Percentiles rank a stretch among this genome's conserved stretches.
phyloP scores from a whole-genome alignment of 371 early-diverging fungal species.

The Furculomyces boomerangus region DNA sequence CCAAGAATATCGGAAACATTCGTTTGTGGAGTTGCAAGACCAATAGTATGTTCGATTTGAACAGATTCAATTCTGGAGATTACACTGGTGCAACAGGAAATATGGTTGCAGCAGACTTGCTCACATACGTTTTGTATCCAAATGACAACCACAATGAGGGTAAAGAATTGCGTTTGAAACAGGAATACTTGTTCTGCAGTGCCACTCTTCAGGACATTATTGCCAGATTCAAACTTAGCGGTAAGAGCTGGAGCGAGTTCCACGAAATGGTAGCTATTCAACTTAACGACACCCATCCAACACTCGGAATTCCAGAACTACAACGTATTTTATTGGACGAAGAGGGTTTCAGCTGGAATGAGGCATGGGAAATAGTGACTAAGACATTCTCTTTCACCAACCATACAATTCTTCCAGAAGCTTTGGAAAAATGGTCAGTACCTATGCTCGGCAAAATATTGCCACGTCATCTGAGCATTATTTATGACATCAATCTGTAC shows the following conservation, averaged over 20 bases:
- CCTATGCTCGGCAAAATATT: constrained; percentile 69
- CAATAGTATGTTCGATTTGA: constrained; percentile 52
- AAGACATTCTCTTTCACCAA: constrained; percentile 83
- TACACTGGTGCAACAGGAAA: constrained; percentile 74
- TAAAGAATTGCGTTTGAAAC: constrained; percentile 81
- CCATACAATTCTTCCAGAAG: constrained; percentile 89
- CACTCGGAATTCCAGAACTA: constrained; percentile 68
- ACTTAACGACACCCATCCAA: constrained; percentile 71
- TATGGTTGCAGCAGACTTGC: constrained; percentile 71
- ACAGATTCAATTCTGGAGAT: constrained; percentile 77
- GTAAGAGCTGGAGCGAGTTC: constrained; percentile 64
- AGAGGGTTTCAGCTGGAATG: constrained; percentile 75
- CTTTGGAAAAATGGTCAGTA: constrained; percentile 86
- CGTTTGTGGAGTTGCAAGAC: constrained; percentile 77
- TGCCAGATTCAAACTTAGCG: constrained; percentile 72
- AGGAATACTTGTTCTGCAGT: constrained; percentile 84
- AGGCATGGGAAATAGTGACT: constrained; percentile 80
- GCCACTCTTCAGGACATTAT: constrained; percentile 74
- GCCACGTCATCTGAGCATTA: constrained; percentile 84
- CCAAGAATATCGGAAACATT: constrained; percentile 76
- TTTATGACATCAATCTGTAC: constrained; percentile 88
- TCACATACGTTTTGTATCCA: constrained; percentile 82
- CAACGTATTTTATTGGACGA: constrained; percentile 74
- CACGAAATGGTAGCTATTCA: constrained; percentile 80
- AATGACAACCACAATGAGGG: constrained; percentile 87